Percentiles rank a stretch among this genome's conserved stretches.
These are phyloP conservation scores for Fusarium verticillioides DNA, from an alignment of 2,329 filamentous ascomycete genomes.

Conservation along the genomic window DNA sequence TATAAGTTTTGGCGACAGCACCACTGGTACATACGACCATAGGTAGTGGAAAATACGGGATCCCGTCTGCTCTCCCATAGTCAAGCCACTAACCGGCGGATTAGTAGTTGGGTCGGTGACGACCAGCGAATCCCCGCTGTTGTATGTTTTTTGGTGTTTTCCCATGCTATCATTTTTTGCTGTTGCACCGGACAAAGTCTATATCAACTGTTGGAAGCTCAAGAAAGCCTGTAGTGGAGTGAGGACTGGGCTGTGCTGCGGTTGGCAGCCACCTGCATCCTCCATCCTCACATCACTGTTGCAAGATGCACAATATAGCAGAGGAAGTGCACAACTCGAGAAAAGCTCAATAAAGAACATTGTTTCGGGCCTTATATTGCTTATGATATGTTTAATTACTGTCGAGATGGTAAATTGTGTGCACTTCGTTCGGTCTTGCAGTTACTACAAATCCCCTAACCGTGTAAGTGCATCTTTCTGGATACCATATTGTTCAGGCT, in stretches of 20 bases:
- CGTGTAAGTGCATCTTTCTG: neutral
- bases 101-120: constrained; percentile 26
- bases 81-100: constrained; percentile 23
- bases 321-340: accelerated
- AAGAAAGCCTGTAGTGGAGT: too few relatives aligned
- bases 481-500: neutral
- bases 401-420: neutral
- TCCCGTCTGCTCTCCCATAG: constrained; percentile 22
- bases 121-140: constrained; percentile 24
- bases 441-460: too few relatives aligned
- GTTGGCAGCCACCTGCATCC: neutral
- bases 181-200: neutral
- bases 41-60: constrained; percentile 26
- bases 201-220: too few relatives aligned
- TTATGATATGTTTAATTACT: accelerated
- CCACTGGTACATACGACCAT: neutral
- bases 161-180: neutral
- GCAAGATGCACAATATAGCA: too few relatives aligned
- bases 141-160: constrained; percentile 2
- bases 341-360: accelerated
- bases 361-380: accelerated
- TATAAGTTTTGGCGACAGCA: accelerated
- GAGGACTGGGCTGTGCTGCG: neutral
- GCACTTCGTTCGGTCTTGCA: too few relatives aligned
- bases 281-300: neutral